Evolutionary conservation across 192 early-diverging fungal genomes (phyloP).

Genomic region (Linnemannia zychae): DNA sequence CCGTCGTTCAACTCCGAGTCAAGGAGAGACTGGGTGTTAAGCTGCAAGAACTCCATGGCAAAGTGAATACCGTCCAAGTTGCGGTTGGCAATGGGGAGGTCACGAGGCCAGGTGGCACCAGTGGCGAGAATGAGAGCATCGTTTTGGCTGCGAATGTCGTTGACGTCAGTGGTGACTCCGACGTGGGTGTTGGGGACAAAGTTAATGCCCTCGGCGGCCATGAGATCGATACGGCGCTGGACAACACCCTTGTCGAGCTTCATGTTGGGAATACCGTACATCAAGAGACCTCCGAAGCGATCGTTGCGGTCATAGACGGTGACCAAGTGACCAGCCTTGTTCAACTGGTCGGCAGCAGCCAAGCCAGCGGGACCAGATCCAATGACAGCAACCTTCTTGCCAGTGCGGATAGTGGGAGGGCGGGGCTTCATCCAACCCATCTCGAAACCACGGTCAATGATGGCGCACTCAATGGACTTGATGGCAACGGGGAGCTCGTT

Average conservation of each 20-base stretch:
- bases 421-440: conserved; percentile 97
- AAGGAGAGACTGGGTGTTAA: conserved; percentile 89
- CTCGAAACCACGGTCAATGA: conserved; percentile 97
- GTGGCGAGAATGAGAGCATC: conserved; percentile 92
- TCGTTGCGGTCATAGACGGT: conserved; percentile 99
- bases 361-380: conserved; percentile 98
- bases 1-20: conserved; percentile 83
- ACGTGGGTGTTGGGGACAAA: conserved; percentile 93
- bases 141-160: conserved; percentile 72
- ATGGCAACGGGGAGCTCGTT: conserved; percentile 95
- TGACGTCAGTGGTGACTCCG: conserved; percentile 85
- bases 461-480: conserved; percentile 98
- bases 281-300: conserved; percentile 93
- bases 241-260: conserved; percentile 98
- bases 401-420: conserved; percentile 85
- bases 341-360: conserved; percentile 96
- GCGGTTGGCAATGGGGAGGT: conserved; percentile 90
- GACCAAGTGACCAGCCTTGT: conserved; percentile 94
- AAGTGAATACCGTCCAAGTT: conserved; percentile 94
- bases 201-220: conserved; percentile 93
- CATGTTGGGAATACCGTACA: conserved; percentile 99
- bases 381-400: conserved; percentile 88
- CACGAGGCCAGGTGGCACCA: conserved; percentile 98
- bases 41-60: conserved; percentile 98
- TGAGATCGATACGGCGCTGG: conserved; percentile 92